Evolutionary conservation across 2,329 filamentous ascomycete genomes (phyloP).

Genomic region (Penicillium sp.): DNA sequence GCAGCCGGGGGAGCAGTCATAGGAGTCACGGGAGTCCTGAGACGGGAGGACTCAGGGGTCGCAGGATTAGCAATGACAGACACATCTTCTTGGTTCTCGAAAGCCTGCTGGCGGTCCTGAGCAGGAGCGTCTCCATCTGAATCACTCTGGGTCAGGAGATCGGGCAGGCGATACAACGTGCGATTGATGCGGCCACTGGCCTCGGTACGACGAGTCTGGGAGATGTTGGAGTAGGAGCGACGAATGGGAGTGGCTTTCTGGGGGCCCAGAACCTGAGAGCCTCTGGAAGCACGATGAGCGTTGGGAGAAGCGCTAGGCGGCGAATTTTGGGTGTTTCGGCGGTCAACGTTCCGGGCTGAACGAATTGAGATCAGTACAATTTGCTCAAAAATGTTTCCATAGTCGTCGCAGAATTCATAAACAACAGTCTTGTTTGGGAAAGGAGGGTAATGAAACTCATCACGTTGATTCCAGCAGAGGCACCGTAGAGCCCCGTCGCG

Average conservation of each 20-base stretch:
- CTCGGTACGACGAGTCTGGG: slow-evolving; percentile 30
- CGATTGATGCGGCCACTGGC: slow-evolving; percentile 31
- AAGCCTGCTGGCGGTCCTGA: not conserved
- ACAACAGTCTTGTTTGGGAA: not conserved
- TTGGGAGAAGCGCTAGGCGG: not conserved
- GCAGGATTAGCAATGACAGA: not conserved
- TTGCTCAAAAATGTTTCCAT: not conserved
- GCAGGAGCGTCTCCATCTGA: not conserved
- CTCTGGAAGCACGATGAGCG: not conserved
- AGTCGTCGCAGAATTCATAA: not conserved
- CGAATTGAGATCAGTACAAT: not conserved
- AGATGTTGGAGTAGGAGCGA: slow-evolving; percentile 27
- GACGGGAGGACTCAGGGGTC: not conserved
- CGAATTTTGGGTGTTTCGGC: not conserved
- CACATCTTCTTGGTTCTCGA: not conserved
- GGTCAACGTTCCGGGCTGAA: not conserved
- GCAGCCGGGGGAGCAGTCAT: slow-evolving; percentile 2
- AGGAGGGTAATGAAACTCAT: not conserved
- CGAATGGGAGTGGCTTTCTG: slow-evolving; percentile 13
- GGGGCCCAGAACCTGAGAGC: not conserved
- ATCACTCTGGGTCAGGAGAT: slow-evolving; percentile 32
- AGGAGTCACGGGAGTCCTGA: slow-evolving; percentile 1
- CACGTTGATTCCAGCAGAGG: not conserved
- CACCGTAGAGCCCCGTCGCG: not conserved
- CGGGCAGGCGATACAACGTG: slow-evolving; percentile 35